Base-by-base conservation (phyloP, 2,329 filamentous ascomycete species). In the Ophiosphaerella herpotricha region DNA sequence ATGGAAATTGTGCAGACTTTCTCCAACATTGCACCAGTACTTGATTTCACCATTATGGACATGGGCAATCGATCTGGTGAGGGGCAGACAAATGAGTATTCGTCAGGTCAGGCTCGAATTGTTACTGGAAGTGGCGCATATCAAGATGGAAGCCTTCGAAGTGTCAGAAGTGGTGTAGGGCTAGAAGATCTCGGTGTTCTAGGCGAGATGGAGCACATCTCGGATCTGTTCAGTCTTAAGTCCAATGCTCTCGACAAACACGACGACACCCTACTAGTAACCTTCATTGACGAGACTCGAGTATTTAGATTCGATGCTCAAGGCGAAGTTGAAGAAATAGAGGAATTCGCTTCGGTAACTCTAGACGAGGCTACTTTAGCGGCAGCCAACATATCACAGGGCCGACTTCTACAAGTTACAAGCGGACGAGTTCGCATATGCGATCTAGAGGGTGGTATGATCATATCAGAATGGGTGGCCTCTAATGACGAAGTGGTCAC, bases 41-140 rank as follows among this genome's bases (percentile, higher is more conserved):
- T 97, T 34, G 94, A 99, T 69, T 97, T 99, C 62, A 87, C 89
- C 1, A 85, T 99, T 13, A 96, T 97, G 91, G 94, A 97, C 66
- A 89, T 97, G 81, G 93, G 92, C 0, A 92, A 91, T 61, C 82
- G 90, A 48, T 87, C 90, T 52, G 87, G 87, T 18, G 88, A 94
- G 56, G 85, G 81, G 7, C 86, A 90, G 14, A 88, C 87, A 3
- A 95, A 94, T 64, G 90, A 94, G 55, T 99, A 96, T 66, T 96
- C 92, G 0, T 96, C 93, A 0, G 94, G 94, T 0, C 93, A 99
- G 74, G 92, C 94, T 39, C 85, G 92, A 34, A 89, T 99, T 53
- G 91, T 99, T 9, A 92, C 93, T 2, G 93, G 91, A 0, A 97
- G 92, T 47, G 94, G 94, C 24, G 91, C 90, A 0, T 94, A 90